A percentile compares a stretch with the other conserved stretches of the same genome.
These are phyloP conservation scores for Candida manassasensis DNA, from an alignment of 805 yeast species.

Conservation along the genomic window DNA sequence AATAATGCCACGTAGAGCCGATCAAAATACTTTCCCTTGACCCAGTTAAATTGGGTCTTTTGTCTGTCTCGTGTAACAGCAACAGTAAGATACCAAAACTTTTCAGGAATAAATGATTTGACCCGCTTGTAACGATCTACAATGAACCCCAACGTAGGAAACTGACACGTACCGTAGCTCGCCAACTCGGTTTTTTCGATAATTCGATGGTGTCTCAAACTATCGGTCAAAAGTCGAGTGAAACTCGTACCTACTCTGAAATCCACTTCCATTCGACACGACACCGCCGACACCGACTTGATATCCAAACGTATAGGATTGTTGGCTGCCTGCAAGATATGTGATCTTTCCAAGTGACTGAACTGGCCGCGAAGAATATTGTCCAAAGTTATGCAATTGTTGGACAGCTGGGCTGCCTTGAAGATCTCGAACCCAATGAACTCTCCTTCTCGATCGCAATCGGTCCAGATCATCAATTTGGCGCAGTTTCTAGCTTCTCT, in stretches of 20 bases:
- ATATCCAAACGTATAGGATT: slow-evolving; percentile 61
- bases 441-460: slow-evolving; percentile 97
- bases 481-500: slow-evolving; percentile 58
- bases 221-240: slow-evolving; percentile 70
- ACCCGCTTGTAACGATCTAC: slow-evolving; percentile 85
- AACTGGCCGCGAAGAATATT: slow-evolving; percentile 70
- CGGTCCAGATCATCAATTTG: slow-evolving; percentile 91
- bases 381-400: slow-evolving; percentile 41
- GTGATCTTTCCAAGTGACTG: slow-evolving; percentile 78
- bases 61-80: slow-evolving; percentile 41
- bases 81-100: slow-evolving; percentile 71
- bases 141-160: slow-evolving; percentile 94
- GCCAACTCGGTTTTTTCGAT: slow-evolving; percentile 30
- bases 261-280: slow-evolving; percentile 82
- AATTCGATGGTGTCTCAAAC: slow-evolving; percentile 34
- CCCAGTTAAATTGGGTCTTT: slow-evolving; percentile 60
- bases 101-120: slow-evolving; percentile 66
- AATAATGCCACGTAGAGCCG: slow-evolving; percentile 56
- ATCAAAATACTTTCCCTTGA: slow-evolving; percentile 68
- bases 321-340: slow-evolving; percentile 69
- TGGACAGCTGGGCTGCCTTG: slow-evolving; percentile 56
- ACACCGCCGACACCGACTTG: slow-evolving; percentile 76
- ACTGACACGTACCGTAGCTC: slow-evolving; percentile 92
- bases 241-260: slow-evolving; percentile 84
- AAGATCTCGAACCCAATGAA: slow-evolving; percentile 82